Evolutionary conservation across 305 asterid genomes (phyloP).

Genomic region (Salvia sclarea): DNA sequence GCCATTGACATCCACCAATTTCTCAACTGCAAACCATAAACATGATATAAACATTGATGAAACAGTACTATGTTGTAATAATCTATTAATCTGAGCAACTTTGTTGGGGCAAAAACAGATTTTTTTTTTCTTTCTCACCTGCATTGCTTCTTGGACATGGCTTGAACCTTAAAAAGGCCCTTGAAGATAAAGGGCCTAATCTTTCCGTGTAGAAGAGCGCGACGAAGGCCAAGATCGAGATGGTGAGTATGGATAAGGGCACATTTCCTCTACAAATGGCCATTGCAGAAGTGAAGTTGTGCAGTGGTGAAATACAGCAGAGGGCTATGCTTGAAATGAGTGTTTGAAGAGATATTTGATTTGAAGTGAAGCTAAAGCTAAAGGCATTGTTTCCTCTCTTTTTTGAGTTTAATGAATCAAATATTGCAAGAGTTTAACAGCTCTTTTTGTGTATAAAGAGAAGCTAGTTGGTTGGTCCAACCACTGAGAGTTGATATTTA

Average conservation of each 20-base stretch:
- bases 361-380: conserved; percentile 75
- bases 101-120: conserved; percentile 27
- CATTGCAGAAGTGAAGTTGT: neutral
- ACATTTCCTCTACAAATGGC: conserved; percentile 39
- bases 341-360: conserved; percentile 43
- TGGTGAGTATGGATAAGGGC: conserved; percentile 51
- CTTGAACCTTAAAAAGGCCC: conserved; percentile 46
- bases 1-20: conserved; percentile 37
- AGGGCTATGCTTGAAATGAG: conserved; percentile 26
- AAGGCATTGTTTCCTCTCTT: too few relatives aligned
- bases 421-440: conserved; percentile 11
- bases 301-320: conserved; percentile 9
- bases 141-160: conserved; percentile 48
- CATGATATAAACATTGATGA: neutral
- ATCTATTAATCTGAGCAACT: neutral
- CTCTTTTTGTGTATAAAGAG: neutral
- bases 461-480: conserved; percentile 23
- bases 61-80: neutral
- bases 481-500: neutral
- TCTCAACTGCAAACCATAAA: conserved; percentile 34
- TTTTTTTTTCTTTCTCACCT: conserved; percentile 44
- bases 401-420: conserved; percentile 5
- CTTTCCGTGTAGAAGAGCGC: conserved; percentile 63
- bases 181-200: conserved; percentile 47
- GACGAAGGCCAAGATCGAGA: conserved; percentile 51